phyloP scores from a whole-genome alignment of 805 yeast species.

The Cyberlindnera nakhonratchasimensis region DNA sequence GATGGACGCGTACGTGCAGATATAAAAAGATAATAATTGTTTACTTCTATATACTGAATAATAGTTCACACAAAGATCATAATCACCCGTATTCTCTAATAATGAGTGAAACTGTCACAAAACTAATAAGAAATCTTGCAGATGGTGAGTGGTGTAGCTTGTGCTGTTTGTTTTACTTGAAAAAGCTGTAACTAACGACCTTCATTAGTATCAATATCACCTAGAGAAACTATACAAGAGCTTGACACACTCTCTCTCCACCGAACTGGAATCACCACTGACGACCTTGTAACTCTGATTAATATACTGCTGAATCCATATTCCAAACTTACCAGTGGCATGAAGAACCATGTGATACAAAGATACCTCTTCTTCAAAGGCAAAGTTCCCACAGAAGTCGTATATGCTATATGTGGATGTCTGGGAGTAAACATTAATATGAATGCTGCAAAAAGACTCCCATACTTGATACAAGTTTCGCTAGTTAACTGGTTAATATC shows the following conservation, averaged over 20 bases:
- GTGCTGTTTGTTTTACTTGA: no score
- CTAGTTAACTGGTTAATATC: slow-evolving; percentile 35
- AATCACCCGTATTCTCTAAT: no score
- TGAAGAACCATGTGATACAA: slow-evolving; percentile 23
- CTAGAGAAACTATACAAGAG: not conserved
- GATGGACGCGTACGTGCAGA: no score
- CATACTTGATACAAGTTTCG: slow-evolving; percentile 27
- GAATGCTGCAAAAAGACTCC: slow-evolving; percentile 20
- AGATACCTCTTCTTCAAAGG: slow-evolving; percentile 31
- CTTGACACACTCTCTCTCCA: slow-evolving; percentile 5
- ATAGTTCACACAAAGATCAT: no score
- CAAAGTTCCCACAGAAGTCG: slow-evolving; percentile 24
- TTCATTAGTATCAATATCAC: not conserved
- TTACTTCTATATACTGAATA: no score
- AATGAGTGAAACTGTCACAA: not conserved
- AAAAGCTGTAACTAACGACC: not conserved
- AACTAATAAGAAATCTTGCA: not conserved
- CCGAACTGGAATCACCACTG: slow-evolving; percentile 9
- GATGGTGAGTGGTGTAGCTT: not conserved
- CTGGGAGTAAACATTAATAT: slow-evolving; percentile 30
- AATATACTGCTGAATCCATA: slow-evolving; percentile 9
- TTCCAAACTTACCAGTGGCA: not conserved
- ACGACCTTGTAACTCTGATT: slow-evolving; percentile 12
- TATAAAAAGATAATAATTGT: no score
- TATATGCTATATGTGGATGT: slow-evolving; percentile 28